Conservation (phyloP, 352 stramenopile genomes). For the Pythium plurisporium region DNA sequence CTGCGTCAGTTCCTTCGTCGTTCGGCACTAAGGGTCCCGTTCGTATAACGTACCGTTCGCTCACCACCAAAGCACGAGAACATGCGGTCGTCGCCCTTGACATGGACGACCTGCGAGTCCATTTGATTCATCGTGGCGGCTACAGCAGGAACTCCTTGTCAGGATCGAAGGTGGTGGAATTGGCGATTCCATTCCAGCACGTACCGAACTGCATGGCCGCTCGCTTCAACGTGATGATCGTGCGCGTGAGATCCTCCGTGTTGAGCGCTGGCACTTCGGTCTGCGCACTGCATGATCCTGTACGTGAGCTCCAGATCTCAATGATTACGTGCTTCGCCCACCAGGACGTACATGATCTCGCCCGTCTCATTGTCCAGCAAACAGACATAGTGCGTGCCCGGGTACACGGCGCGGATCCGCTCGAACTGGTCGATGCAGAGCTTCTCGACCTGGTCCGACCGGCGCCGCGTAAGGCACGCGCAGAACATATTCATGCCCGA, state of each 20-base stretch:
- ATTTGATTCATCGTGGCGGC: slow-evolving; percentile 77
- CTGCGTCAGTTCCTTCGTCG: background rate
- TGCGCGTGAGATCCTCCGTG: slow-evolving; percentile 70
- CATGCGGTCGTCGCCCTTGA: slow-evolving; percentile 78
- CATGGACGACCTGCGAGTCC: slow-evolving; percentile 78
- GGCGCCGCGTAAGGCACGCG: slow-evolving; percentile 64
- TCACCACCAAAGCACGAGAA: slow-evolving; percentile 82
- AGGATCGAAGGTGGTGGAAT: too few species aligned
- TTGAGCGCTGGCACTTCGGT: slow-evolving; percentile 62
- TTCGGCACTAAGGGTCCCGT: too few species aligned
- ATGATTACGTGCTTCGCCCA: background rate
- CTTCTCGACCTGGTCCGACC: slow-evolving; percentile 41
- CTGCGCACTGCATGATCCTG: slow-evolving; percentile 60
- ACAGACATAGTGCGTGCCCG: slow-evolving; percentile 77
- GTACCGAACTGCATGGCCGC: slow-evolving; percentile 77
- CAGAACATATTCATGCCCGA: slow-evolving; percentile 59
- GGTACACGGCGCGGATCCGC: slow-evolving; percentile 64
- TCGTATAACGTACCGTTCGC: slow-evolving; percentile 41
- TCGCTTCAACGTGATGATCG: slow-evolving; percentile 77
- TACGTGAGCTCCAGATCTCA: too few species aligned
- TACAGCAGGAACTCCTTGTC: slow-evolving; percentile 15
- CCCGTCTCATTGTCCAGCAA: slow-evolving; percentile 68
- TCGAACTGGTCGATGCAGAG: slow-evolving; percentile 78
- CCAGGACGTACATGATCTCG: slow-evolving; percentile 65
- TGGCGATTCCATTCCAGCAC: slow-evolving; percentile 4